phyloP scores from a whole-genome alignment of 1,284 basidiomycete species.

The Gastroboletus turbinatus region DNA sequence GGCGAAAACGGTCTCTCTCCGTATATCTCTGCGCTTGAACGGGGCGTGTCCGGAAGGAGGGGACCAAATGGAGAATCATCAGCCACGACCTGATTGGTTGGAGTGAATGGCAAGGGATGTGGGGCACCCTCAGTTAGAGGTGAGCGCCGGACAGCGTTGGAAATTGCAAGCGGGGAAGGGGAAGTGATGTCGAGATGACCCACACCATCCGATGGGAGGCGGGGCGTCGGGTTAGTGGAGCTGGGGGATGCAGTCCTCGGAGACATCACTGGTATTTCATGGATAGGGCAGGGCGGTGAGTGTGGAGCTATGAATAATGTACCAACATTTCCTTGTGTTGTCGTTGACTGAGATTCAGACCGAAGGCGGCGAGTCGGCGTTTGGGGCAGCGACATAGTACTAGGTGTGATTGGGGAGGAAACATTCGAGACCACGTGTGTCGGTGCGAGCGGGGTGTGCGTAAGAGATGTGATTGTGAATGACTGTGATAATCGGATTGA shows the following conservation, averaged over 20 bases:
- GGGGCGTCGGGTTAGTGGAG: background rate
- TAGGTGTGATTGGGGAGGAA: constrained; percentile 40
- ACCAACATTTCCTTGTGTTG: constrained; percentile 5
- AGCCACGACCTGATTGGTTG: constrained; percentile 16
- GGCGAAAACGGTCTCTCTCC: constrained; percentile 31
- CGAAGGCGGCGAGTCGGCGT: constrained; percentile 17
- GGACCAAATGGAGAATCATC: constrained; percentile 35
- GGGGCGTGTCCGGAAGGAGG: constrained; percentile 30
- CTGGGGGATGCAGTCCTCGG: background rate
- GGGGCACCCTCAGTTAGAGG: background rate
- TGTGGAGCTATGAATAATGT: background rate
- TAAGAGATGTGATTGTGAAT: constrained; percentile 42
- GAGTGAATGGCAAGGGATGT: constrained; percentile 20
- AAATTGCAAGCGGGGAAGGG: constrained; percentile 15
- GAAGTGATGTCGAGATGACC: background rate
- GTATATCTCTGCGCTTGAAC: constrained; percentile 32
- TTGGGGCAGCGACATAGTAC: constrained; percentile 27
- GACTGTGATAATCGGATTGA: constrained; percentile 32
- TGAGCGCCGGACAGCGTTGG: background rate
- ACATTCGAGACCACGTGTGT: constrained; percentile 50
- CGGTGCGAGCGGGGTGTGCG: constrained; percentile 46
- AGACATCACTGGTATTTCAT: constrained; percentile 2
- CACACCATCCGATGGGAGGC: background rate
- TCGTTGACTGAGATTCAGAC: constrained; percentile 26
- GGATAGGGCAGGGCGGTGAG: background rate